Conservation (phyloP, 169 alveolate species). For the Theileria sp. region DNA sequence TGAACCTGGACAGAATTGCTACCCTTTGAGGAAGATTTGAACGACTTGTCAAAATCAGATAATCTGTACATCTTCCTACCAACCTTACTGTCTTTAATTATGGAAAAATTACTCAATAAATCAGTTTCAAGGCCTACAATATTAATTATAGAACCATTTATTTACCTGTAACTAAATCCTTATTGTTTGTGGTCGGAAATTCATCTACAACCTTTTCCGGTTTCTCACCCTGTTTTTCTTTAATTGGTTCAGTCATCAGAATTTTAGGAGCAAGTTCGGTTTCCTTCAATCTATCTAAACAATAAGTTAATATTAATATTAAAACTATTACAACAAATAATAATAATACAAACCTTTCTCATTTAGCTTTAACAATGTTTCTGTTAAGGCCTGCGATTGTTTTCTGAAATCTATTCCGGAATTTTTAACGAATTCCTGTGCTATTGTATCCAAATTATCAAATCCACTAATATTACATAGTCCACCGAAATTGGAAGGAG, state of each 20-base stretch:
- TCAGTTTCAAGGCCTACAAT: conserved; percentile 18
- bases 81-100: conserved; percentile 29
- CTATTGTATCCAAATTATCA: conserved; percentile 22
- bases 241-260: conserved; percentile 4
- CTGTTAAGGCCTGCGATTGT: conserved; percentile 34
- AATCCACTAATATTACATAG: background rate
- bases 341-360: conserved; percentile 39
- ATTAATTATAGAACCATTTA: background rate
- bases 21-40: background rate
- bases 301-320: background rate
- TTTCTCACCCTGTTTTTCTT: background rate
- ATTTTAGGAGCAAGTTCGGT: conserved; percentile 63
- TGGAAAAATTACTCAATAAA: conserved; percentile 29
- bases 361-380: conserved; percentile 51
- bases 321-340: background rate
- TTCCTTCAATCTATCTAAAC: conserved; percentile 41
- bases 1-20: conserved; percentile 49
- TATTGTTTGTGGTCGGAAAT: background rate
- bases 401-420: conserved; percentile 29
- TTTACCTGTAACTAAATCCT: background rate
- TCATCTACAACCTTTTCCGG: background rate
- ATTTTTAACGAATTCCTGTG: conserved; percentile 30
- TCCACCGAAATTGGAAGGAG: background rate
- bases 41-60: conserved; percentile 42
- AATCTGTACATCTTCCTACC: conserved; percentile 38